Percentiles rank a stretch among this genome's conserved stretches.
These are phyloP conservation scores for Magnusiomyces paraingens DNA, from an alignment of 1,139 yeast species.

Conservation along the genomic window DNA sequence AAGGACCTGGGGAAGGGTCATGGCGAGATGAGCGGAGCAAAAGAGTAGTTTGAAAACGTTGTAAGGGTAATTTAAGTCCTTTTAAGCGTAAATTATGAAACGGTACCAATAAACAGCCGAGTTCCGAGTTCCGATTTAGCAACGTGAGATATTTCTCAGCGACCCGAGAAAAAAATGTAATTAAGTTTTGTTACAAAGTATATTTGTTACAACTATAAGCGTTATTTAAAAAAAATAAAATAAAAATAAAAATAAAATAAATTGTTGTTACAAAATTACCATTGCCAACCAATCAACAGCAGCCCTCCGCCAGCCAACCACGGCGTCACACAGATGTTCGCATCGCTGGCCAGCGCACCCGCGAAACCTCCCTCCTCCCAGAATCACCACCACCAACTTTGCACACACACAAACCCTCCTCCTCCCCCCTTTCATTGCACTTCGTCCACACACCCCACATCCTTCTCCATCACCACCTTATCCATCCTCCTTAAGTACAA, in stretches of 20 bases:
- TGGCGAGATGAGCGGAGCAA: not conserved
- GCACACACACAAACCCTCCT: not conserved
- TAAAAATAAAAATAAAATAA: too few relatives aligned
- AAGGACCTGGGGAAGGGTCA: not conserved
- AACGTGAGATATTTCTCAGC: too few relatives aligned
- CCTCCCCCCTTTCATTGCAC: slow-evolving; percentile 2
- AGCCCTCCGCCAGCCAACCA: slow-evolving; percentile 3
- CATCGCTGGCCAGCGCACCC: not conserved
- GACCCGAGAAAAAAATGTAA: too few relatives aligned
- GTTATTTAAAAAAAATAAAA: too few relatives aligned
- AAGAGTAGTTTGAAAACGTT: too few relatives aligned
- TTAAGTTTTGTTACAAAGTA: too few relatives aligned
- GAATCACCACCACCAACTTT: not conserved
- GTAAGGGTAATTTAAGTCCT: too few relatives aligned
- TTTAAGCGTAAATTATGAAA: too few relatives aligned
- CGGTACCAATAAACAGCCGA: too few relatives aligned
- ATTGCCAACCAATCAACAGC: slow-evolving; percentile 1
- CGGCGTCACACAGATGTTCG: not conserved
- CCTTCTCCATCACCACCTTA: not conserved
- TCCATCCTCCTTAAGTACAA: slow-evolving; percentile 26
- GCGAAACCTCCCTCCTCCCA: slow-evolving; percentile 1
- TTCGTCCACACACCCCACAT: not conserved
- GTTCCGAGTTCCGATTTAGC: too few relatives aligned
- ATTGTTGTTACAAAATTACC: too few relatives aligned
- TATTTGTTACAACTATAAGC: too few relatives aligned